Conservation (phyloP, 129 eudicot species). For the sunflower (Helianthus annuus) region DNA sequence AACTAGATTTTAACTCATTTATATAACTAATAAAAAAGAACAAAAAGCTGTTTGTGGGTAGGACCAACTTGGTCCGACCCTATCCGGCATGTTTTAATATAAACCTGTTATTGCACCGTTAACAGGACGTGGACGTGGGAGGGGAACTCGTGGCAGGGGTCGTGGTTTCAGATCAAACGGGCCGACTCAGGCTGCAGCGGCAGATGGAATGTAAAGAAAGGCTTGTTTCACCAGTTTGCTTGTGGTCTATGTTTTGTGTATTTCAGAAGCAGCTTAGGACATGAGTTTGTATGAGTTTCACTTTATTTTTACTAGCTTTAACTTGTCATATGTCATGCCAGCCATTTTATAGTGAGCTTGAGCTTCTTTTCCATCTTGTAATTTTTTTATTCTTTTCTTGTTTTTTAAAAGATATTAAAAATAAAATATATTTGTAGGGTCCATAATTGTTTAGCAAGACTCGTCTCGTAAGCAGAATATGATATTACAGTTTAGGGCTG, state of each 20-base stretch:
- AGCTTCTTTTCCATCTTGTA: slow-evolving; percentile 20
- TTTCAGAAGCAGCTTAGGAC: slow-evolving; percentile 33
- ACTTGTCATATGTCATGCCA: slow-evolving; percentile 27
- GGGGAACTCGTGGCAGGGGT: slow-evolving; percentile 73
- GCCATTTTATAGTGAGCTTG: slow-evolving; percentile 44
- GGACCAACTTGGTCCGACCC: not conserved
- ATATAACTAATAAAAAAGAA: too few species aligned
- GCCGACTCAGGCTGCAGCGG: slow-evolving; percentile 34
- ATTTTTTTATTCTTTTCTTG: slow-evolving; percentile 20
- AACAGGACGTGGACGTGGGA: slow-evolving; percentile 84
- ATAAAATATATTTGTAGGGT: slow-evolving; percentile 21
- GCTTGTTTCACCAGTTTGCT: slow-evolving; percentile 16
- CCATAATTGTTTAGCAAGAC: slow-evolving; percentile 9
- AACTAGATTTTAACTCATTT: too few species aligned
- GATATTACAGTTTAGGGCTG: not conserved
- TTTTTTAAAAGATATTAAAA: not conserved
- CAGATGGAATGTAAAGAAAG: slow-evolving; percentile 33
- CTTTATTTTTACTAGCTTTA: slow-evolving; percentile 28
- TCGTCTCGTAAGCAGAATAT: not conserved
- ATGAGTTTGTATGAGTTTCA: slow-evolving; percentile 38
- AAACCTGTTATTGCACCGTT: not conserved
- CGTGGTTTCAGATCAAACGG: slow-evolving; percentile 72
- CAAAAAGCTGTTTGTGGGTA: not conserved
- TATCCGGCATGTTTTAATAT: not conserved
- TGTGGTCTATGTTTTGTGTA: slow-evolving; percentile 29